phyloP scores from a whole-genome alignment of 1,139 yeast genomes.

The Yamadazyma siamensis region DNA sequence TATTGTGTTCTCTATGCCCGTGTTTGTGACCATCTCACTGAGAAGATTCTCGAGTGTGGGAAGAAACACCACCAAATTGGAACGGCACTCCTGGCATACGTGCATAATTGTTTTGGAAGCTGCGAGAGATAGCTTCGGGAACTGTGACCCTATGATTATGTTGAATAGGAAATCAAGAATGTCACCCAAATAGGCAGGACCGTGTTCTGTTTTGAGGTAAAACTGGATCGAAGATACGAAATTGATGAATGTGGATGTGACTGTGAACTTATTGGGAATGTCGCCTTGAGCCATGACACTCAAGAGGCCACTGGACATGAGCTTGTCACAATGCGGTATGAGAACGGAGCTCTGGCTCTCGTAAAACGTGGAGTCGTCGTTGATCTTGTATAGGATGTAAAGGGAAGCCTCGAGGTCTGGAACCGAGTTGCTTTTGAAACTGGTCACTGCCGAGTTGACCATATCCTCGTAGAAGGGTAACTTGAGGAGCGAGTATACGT shows the following conservation, averaged over 20 bases:
- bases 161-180: conserved; percentile 49
- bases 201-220: conserved; percentile 43
- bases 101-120: conserved; percentile 59
- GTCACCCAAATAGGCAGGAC: conserved; percentile 36
- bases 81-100: conserved; percentile 60
- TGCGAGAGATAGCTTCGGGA: conserved; percentile 21
- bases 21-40: conserved; percentile 48
- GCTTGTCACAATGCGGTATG: conserved; percentile 21
- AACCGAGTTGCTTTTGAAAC: conserved; percentile 11
- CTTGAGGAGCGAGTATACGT: conserved; percentile 64
- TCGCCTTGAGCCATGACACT: conserved; percentile 8
- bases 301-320: conserved; percentile 26
- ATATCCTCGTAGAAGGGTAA: conserved; percentile 51
- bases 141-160: conserved; percentile 22
- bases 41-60: conserved; percentile 53
- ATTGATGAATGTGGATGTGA: conserved; percentile 43
- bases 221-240: conserved; percentile 54
- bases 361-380: conserved; percentile 46
- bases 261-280: conserved; percentile 6
- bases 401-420: conserved; percentile 65
- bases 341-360: conserved; percentile 24
- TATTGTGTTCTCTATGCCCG: conserved; percentile 45
- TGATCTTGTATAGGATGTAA: conserved; percentile 55
- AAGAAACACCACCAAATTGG: conserved; percentile 42
- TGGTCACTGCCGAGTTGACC: conserved; percentile 35